Percentiles rank a stretch among this genome's conserved stretches.
phyloP scores from a whole-genome alignment of 768 basidiomycete species.

The Kwoniella heveanensis region DNA sequence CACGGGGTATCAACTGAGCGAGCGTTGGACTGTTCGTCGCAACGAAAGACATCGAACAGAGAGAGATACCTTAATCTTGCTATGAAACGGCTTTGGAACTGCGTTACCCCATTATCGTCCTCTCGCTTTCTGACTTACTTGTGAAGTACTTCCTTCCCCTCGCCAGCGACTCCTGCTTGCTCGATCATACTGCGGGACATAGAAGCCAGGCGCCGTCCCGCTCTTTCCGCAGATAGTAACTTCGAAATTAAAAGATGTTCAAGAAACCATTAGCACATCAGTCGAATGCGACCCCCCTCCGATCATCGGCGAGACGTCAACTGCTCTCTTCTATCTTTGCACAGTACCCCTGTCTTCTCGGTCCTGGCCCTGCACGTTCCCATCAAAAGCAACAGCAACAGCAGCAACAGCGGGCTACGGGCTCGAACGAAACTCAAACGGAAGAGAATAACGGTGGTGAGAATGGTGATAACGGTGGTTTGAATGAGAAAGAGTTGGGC shows the following conservation, averaged over 20 bases:
- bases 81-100: too few species aligned
- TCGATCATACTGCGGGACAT: too few species aligned
- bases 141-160: too few species aligned
- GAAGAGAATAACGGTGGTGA: neutral
- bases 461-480: constrained; percentile 8
- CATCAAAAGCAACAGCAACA: neutral
- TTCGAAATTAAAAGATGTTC: too few species aligned
- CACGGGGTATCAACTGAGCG: neutral
- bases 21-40: too few species aligned
- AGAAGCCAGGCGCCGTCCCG: too few species aligned
- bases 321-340: constrained; percentile 41
- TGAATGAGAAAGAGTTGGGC: constrained; percentile 39
- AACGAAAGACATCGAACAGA: too few species aligned
- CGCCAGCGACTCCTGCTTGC: too few species aligned
- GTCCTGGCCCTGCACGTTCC: neutral
- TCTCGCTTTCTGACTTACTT: too few species aligned
- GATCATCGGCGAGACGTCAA: constrained; percentile 48
- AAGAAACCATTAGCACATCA: constrained; percentile 51
- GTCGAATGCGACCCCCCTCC: constrained; percentile 48
- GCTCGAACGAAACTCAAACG: constrained; percentile 1
- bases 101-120: too few species aligned
- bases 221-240: too few species aligned
- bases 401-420: neutral
- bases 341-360: constrained; percentile 36
- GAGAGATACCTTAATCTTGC: too few species aligned